Evolutionary conservation across 2,329 filamentous ascomycete species (phyloP).

Genomic region (Pseudocercospora pini-densiflorae): DNA sequence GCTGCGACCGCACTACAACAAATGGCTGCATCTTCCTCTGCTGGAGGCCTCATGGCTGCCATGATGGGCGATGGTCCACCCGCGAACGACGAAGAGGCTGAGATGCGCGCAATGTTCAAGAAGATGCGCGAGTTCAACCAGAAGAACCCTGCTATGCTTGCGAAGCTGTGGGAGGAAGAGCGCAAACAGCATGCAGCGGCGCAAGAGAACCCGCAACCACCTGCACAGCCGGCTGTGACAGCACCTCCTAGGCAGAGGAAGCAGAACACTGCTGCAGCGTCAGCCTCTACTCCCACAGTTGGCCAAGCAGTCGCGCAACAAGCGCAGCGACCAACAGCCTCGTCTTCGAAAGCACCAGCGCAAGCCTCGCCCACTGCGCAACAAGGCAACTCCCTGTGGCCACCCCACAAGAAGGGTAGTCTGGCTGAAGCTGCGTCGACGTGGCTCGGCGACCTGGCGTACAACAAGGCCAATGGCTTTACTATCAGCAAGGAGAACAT

Average conservation of each 20-base stretch:
- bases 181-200: constrained; percentile 33
- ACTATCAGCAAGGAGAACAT: constrained; percentile 48
- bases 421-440: constrained; percentile 56
- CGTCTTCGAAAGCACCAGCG: constrained; percentile 9
- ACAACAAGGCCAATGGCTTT: constrained; percentile 51
- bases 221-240: constrained; percentile 6
- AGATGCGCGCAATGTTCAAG: constrained; percentile 60
- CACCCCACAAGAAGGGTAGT: constrained; percentile 54
- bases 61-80: constrained; percentile 30
- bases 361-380: constrained; percentile 5
- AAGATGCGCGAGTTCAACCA: constrained; percentile 62
- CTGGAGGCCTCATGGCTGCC: constrained; percentile 22
- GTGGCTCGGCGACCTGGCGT: constrained; percentile 50
- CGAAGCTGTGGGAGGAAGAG: constrained; percentile 61
- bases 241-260: constrained; percentile 15
- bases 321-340: constrained; percentile 1
- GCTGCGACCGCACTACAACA: constrained; percentile 35
- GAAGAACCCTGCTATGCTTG: constrained; percentile 59
- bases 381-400: constrained; percentile 52
- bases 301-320: neutral
- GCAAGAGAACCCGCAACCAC: constrained; percentile 9
- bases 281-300: constrained; percentile 7
- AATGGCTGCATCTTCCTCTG: constrained; percentile 29
- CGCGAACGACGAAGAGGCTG: constrained; percentile 49
- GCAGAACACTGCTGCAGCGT: neutral